Evolutionary conservation across 495 filamentous ascomycete species (phyloP).

Genomic region (Glonium stellatum): DNA sequence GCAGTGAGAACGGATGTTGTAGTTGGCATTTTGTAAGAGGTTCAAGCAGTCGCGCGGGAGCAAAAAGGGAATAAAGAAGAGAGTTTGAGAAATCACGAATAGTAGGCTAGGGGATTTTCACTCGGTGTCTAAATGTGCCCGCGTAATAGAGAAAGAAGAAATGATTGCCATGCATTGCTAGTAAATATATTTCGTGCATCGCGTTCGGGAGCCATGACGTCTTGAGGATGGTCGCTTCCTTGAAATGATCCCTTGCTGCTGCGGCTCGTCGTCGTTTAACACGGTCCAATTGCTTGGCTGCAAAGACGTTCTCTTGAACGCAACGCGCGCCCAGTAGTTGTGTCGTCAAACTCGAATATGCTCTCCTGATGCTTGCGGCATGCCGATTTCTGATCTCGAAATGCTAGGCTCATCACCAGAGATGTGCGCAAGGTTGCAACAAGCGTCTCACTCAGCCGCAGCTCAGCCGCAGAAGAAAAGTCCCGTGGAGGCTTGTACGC

Average conservation of each 20-base stretch:
- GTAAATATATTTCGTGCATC: background rate
- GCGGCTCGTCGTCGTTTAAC: background rate
- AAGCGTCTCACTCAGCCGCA: conserved; percentile 2
- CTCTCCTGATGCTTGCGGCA: background rate
- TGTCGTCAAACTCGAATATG: background rate
- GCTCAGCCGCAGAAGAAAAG: background rate
- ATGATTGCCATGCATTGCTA: background rate
- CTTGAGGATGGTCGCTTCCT: conserved; percentile 12
- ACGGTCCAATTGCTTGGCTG: background rate
- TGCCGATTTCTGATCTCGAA: background rate
- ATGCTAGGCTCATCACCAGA: too few species aligned
- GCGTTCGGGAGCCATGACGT: conserved; percentile 6
- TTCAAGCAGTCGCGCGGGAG: conserved; percentile 19
- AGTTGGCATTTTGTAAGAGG: background rate
- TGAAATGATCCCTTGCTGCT: conserved; percentile 2
- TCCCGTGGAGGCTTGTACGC: background rate
- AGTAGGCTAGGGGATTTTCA: background rate
- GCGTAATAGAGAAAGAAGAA: background rate
- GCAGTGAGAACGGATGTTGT: conserved; percentile 18
- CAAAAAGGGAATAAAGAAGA: background rate
- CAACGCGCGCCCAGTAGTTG: background rate
- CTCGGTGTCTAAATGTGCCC: background rate
- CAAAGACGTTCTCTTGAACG: background rate
- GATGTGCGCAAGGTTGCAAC: background rate
- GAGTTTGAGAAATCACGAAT: background rate